These are phyloP conservation scores for Acanthamoeba rhysodes DNA, from an alignment of 208 protist species.

Conservation along the genomic window DNA sequence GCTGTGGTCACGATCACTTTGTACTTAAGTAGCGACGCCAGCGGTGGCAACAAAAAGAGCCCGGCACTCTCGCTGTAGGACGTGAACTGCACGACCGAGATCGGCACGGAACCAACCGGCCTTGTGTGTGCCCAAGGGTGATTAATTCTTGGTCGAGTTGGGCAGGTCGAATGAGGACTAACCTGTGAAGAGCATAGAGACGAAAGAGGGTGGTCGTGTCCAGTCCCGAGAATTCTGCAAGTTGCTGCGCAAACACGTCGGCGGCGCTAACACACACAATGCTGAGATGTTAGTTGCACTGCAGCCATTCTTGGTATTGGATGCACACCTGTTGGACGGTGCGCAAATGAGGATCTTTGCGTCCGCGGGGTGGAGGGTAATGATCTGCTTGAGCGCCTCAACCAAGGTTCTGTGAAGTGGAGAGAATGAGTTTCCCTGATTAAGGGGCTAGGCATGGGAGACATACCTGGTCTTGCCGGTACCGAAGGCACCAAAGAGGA, in stretches of 20 bases:
- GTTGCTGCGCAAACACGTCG: background rate
- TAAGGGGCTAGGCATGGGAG: background rate
- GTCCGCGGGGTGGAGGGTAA: background rate
- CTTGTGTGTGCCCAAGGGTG: background rate
- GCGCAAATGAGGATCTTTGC: background rate
- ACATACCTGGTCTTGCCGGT: conserved; percentile 24
- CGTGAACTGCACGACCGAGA: background rate
- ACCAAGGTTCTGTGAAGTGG: background rate
- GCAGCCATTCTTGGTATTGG: background rate
- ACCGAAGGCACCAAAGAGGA: conserved; percentile 3
- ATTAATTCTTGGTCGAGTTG: background rate
- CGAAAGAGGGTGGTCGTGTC: background rate
- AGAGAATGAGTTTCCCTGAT: too few species aligned
- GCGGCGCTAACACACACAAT: background rate
- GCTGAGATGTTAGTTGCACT: background rate
- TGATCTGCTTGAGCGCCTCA: conserved; percentile 8
- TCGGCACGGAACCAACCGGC: background rate
- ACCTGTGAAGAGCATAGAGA: background rate
- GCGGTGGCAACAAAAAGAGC: background rate
- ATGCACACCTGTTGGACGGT: conserved; percentile 16
- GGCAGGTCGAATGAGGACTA: too few species aligned
- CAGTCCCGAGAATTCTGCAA: background rate
- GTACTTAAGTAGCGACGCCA: background rate
- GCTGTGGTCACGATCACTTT: background rate
- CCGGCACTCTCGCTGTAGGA: background rate